A percentile compares a stretch with the other conserved stretches of the same genome.
Evolutionary conservation across 257 asterid genomes (phyloP).

Genomic region (Eustoma russellianum): DNA sequence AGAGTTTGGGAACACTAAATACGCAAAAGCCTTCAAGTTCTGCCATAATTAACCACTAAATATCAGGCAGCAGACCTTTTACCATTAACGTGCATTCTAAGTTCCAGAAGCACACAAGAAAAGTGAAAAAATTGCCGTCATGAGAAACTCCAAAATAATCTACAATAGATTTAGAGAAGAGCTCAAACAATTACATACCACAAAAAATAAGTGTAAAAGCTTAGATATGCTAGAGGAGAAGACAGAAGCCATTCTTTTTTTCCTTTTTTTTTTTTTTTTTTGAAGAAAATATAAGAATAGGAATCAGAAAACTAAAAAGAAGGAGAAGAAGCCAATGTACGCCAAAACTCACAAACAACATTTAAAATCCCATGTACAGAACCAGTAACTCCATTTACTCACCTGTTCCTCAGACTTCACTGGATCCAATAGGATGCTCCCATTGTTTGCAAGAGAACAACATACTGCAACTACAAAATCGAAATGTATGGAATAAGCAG

Average conservation of each 20-base stretch:
- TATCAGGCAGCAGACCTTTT: not conserved
- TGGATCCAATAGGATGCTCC: constrained; percentile 66
- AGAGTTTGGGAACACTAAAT: constrained; percentile 68
- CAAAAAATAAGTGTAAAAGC: no score
- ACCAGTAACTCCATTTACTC: not conserved
- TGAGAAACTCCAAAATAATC: not conserved
- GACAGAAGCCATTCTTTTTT: no score
- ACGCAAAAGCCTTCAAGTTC: constrained; percentile 70
- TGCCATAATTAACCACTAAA: constrained; percentile 22
- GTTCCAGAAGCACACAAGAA: not conserved
- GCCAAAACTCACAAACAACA: not conserved
- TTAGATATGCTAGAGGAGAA: no score
- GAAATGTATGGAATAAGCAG: constrained; percentile 13
- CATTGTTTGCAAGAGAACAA: constrained; percentile 61
- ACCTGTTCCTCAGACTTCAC: constrained; percentile 85
- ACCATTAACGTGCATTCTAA: not conserved
- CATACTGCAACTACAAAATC: constrained; percentile 54
- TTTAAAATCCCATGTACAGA: no score
- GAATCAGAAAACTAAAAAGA: no score
- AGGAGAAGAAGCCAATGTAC: not conserved
- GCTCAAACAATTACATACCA: no score
- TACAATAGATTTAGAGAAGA: not conserved
- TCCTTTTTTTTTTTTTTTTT: no score
- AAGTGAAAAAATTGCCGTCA: not conserved
- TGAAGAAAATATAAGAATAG: no score